A percentile compares a stretch with the other conserved stretches of the same genome.
These are phyloP conservation scores for Russula dissimulans DNA, from an alignment of 768 basidiomycete species.

Conservation along the genomic window DNA sequence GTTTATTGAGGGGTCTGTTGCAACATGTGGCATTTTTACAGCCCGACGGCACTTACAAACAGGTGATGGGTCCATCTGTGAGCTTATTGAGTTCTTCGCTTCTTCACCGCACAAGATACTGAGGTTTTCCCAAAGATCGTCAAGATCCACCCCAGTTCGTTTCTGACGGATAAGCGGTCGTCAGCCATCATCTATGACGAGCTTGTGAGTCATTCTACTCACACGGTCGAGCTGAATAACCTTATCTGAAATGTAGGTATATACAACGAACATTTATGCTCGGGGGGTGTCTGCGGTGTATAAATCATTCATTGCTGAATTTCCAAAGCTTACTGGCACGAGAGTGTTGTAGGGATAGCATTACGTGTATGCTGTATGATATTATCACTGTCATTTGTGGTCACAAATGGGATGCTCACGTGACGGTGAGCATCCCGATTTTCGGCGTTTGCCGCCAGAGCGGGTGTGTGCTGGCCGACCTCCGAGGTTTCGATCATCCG, in stretches of 20 bases:
- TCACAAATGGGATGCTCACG: too few species aligned
- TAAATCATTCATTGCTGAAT: conserved; percentile 38
- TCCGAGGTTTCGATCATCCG: not conserved
- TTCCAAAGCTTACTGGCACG: conserved; percentile 12
- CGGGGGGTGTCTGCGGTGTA: conserved; percentile 83
- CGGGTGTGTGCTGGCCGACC: not conserved
- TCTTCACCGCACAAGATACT: not conserved
- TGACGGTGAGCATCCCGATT: too few species aligned
- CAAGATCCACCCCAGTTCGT: conserved; percentile 88
- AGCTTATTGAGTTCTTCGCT: conserved; percentile 20
- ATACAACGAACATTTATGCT: conserved; percentile 80
- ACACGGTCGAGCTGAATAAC: not conserved
- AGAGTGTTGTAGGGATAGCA: not conserved
- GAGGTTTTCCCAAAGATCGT: conserved; percentile 40
- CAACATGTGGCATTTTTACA: conserved; percentile 80
- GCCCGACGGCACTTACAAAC: conserved; percentile 83
- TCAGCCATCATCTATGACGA: conserved; percentile 91
- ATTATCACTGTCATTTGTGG: too few species aligned
- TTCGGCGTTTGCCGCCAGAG: conserved; percentile 4
- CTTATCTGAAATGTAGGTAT: conserved; percentile 38
- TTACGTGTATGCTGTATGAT: not conserved
- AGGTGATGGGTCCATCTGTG: conserved; percentile 61
- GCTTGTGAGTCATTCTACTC: conserved; percentile 45
- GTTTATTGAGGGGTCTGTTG: conserved; percentile 67
- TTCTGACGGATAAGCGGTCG: conserved; percentile 69